A percentile compares a stretch with the other conserved stretches of the same genome.
Evolutionary conservation across 2,329 filamentous ascomycete species (phyloP).

Genomic region (Nothomitra cinnamomea): DNA sequence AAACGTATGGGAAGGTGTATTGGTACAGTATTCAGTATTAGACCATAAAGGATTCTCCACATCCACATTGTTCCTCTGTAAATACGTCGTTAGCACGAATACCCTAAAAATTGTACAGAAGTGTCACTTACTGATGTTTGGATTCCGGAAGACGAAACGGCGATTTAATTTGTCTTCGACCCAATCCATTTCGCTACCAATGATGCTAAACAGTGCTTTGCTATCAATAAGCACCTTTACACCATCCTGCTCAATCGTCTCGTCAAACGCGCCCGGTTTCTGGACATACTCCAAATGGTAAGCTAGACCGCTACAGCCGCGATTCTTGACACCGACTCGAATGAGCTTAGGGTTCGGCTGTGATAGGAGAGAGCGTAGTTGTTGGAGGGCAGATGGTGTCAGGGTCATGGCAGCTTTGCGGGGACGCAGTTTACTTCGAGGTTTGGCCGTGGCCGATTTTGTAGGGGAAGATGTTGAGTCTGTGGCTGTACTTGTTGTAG

Average conservation of each 20-base stretch:
- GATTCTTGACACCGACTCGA: conserved; percentile 82
- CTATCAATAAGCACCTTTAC: conserved; percentile 93
- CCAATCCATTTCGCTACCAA: conserved; percentile 99
- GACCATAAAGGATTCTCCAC: conserved; percentile 91
- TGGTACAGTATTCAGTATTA: not conserved
- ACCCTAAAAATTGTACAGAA: not conserved
- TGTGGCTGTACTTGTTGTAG: conserved; percentile 21
- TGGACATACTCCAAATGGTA: conserved; percentile 95
- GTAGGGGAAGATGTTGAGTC: too few relatives aligned
- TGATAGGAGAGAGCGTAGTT: conserved; percentile 59
- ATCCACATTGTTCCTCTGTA: conserved; percentile 85
- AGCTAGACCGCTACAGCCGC: conserved; percentile 81
- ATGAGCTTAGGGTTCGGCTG: conserved; percentile 86
- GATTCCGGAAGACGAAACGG: conserved; percentile 88
- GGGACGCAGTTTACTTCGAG: conserved; percentile 48
- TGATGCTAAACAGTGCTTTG: conserved; percentile 94
- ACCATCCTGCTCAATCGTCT: conserved; percentile 86
- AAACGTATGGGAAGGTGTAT: not conserved
- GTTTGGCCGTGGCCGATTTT: too few relatives aligned
- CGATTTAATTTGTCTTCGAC: conserved; percentile 86
- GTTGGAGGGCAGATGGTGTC: conserved; percentile 61
- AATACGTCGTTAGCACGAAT: conserved; percentile 11
- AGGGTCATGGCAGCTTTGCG: conserved; percentile 86
- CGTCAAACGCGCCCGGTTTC: conserved; percentile 73
- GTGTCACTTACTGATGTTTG: conserved; percentile 77